Base-by-base conservation (phyloP, 2,329 filamentous ascomycete genomes). In the Penicillium sp. region DNA sequence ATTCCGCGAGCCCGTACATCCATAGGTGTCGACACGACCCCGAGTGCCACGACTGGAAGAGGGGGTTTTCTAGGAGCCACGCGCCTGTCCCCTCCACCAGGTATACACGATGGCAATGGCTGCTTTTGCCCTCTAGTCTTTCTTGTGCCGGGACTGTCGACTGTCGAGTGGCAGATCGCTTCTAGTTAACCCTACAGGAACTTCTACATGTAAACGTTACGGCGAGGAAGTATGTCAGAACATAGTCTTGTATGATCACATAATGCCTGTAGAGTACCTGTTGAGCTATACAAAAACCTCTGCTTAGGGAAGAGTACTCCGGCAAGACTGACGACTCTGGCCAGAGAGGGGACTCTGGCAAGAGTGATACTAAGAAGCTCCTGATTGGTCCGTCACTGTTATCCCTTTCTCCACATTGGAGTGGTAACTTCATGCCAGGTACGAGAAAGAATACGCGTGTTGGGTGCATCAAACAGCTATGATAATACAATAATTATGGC, bases 261-360 rank as follows among this genome's bases (percentile, higher is more conserved):
- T n/a, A n/a, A n/a, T n/a, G n/a, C n/a, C n/a, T n/a, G n/a, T n/a
- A n/a, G n/a, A n/a, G n/a, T n/a, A n/a, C n/a, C n/a, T n/a, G n/a
- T n/a, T n/a, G n/a, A 38, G 50, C 26, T 26, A 26, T 53, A 53
- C 50, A 37, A 53, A 26, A 53, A 53, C 37, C 50, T 53, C 50
- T 24, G 50, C 22, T 53, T 19, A 37, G 30, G 50, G 26, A 26
- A 26, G 50, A 24, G 2, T 30, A 26, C 50, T 53, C 50, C 19
- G 30, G 50, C 50, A 53, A 28, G 50, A 53, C 9, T 53, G 37
- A n/a, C 4, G 37, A 38, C 37, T 38, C 37, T 15, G 17, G 37
- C 37, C 17, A 13, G 37, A 38, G 12, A n/a, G 37, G 7, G 13
- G 37, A 49, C 42, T 24, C 7, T 12, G 19, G 42, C 42, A 45